Evolutionary conservation across 306 rosid genomes (phyloP), one percentile per base, ranked within the genome.

Genomic region (Glycine soja): DNA sequence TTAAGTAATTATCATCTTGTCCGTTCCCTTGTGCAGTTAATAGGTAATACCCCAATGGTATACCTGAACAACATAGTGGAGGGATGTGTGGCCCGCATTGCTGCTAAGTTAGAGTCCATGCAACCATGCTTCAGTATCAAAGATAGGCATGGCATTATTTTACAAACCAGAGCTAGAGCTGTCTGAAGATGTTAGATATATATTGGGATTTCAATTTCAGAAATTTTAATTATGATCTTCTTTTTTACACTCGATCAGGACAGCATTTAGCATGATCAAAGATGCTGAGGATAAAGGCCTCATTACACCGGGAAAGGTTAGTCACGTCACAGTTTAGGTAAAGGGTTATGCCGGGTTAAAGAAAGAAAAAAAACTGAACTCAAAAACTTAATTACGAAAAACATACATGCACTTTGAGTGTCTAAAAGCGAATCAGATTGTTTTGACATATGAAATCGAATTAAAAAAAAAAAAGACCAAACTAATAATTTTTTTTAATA

Each of bases 101-200:
- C 97, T 78, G 97, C 97, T 69, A 92, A 95, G 84, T 89, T 95
- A 51, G 97, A 95, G 84, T 81, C 79, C 62, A 91, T 92, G 97
- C 88, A 92, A 80, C 94, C 98, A 9, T 89, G 97, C 76, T 84
- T 96, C 10, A 92, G 97, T 71, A 88, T 90, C 10, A 94, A 94
- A 89, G 97, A 94, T 85, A 89, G 98, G 94, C 59, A 81, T 78
- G 56, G 0, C 53, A 30, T 54, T 24, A 24, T 24, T 24, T 24
- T 24, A 24, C 30, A 24, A 24, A 24, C 30, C 2, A 24, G 30
- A 24, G 30, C 30, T 24, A 24, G 30, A 24, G 30, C 30, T 24
- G 30, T 24, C 30, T 24, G 30, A 24, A 24, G 30, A 24, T 24
- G 30, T 24, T 24, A 24, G 30, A 24, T 43, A 43, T 50, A 24